Percentiles rank a stretch among this genome's conserved stretches.
These are phyloP conservation scores for Mucor circinelloides DNA, from an alignment of 371 early-diverging fungal species.

Conservation along the genomic window DNA sequence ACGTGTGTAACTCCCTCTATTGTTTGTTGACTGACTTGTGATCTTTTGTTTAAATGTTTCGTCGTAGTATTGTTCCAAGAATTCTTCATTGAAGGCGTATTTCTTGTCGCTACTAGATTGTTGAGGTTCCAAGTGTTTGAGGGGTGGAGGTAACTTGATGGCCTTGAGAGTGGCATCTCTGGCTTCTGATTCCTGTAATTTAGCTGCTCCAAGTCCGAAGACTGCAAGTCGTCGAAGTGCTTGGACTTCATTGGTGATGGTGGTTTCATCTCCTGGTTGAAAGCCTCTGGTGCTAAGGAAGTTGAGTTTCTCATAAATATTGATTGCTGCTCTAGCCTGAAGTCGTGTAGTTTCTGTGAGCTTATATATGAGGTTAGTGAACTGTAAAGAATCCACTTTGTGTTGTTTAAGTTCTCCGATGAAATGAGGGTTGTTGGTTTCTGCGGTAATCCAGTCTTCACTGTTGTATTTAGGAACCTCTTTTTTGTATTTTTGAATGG, in stretches of 20 bases:
- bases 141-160: background rate
- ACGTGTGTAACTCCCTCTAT: background rate
- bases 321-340: slow-evolving; percentile 7
- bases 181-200: slow-evolving; percentile 4
- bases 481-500: background rate
- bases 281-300: background rate
- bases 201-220: slow-evolving; percentile 11
- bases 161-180: slow-evolving; percentile 1
- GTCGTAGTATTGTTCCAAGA: background rate
- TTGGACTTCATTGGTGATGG: background rate
- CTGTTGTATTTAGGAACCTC: background rate
- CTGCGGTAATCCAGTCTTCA: background rate
- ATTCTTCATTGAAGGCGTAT: background rate
- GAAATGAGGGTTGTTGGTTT: slow-evolving; percentile 11
- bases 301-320: slow-evolving; percentile 1
- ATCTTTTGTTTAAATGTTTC: background rate
- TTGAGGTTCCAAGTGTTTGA: slow-evolving; percentile 9
- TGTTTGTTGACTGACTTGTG: background rate
- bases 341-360: slow-evolving; percentile 1
- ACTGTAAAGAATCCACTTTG: background rate
- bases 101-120: background rate
- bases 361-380: slow-evolving; percentile 1
- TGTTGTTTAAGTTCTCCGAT: background rate
- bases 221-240: slow-evolving; percentile 1
- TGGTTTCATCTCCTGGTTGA: background rate